These are phyloP conservation scores for Kernera saxatilis DNA, from an alignment of 345 rosid species.

Conservation along the genomic window DNA sequence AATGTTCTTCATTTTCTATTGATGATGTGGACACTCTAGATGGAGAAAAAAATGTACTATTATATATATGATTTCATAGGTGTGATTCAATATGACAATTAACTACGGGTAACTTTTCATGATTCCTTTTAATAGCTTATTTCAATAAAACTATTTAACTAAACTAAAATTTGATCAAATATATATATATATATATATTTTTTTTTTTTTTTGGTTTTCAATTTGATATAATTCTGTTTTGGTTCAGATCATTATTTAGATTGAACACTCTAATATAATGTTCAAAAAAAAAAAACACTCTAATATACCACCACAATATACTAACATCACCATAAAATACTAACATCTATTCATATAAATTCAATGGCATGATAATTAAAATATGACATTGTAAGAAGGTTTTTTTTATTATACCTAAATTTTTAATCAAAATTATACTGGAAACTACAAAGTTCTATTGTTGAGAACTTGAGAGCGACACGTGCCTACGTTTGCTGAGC, in stretches of 20 bases:
- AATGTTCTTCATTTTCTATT: too few relatives aligned
- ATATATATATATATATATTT: too few relatives aligned
- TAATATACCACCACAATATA: too few relatives aligned
- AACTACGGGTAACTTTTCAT: background rate
- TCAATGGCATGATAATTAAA: background rate
- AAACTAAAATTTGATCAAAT: background rate
- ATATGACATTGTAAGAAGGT: background rate
- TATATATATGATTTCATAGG: too few relatives aligned
- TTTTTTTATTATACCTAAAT: background rate
- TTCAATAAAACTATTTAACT: background rate
- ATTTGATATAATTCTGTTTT: too few relatives aligned
- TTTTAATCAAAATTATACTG: background rate
- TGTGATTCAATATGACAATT: background rate
- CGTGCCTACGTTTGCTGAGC: constrained; percentile 10
- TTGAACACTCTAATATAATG: background rate
- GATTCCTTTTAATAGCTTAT: background rate
- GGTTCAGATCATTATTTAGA: background rate
- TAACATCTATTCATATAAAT: background rate
- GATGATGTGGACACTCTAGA: too few relatives aligned
- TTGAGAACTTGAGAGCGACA: constrained; percentile 9
- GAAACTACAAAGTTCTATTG: background rate
- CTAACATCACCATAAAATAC: background rate
- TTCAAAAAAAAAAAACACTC: too few relatives aligned
- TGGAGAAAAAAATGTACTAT: too few relatives aligned
- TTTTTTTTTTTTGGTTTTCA: too few relatives aligned